Conservation (phyloP, 1,284 basidiomycete species). For the Ganoderma meredithae region DNA sequence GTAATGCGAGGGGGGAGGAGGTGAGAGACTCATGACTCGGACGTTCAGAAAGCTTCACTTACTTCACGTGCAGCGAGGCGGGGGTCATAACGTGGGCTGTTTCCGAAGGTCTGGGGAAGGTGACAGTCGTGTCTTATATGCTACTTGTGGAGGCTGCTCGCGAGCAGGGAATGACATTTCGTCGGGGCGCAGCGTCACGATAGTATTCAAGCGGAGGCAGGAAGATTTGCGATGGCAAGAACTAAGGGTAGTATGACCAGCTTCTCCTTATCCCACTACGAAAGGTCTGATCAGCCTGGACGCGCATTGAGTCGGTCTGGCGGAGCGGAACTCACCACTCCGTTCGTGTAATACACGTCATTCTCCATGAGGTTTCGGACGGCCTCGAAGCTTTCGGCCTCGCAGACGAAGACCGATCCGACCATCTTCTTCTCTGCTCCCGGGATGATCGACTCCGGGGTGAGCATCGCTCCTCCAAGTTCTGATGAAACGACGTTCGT, state of each 20-base stretch:
- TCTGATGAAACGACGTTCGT: slow-evolving; percentile 16
- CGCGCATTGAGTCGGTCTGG: no score
- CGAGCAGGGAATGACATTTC: not conserved
- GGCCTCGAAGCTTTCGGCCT: slow-evolving; percentile 39
- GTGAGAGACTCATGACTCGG: not conserved
- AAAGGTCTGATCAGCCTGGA: not conserved
- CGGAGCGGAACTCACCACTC: slow-evolving; percentile 38
- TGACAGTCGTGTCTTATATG: not conserved
- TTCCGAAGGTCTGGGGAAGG: not conserved
- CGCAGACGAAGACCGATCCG: slow-evolving; percentile 41
- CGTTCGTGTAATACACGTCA: slow-evolving; percentile 41
- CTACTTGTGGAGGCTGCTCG: no score
- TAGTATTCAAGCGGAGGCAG: not conserved
- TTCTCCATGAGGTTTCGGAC: slow-evolving; percentile 39
- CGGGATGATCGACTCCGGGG: slow-evolving; percentile 35
- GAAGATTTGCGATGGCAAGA: slow-evolving; percentile 26
- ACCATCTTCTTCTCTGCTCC: slow-evolving; percentile 37
- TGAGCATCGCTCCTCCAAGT: slow-evolving; percentile 38
- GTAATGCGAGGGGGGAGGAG: not conserved
- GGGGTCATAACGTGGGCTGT: not conserved
- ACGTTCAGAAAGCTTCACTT: not conserved
- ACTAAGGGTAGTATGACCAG: slow-evolving; percentile 31
- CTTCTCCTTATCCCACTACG: slow-evolving; percentile 38
- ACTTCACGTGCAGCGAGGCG: not conserved
- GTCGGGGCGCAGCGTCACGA: no score